Base-by-base conservation (phyloP, 345 rosid genomes). In the Chamaenerion angustifolium region DNA sequence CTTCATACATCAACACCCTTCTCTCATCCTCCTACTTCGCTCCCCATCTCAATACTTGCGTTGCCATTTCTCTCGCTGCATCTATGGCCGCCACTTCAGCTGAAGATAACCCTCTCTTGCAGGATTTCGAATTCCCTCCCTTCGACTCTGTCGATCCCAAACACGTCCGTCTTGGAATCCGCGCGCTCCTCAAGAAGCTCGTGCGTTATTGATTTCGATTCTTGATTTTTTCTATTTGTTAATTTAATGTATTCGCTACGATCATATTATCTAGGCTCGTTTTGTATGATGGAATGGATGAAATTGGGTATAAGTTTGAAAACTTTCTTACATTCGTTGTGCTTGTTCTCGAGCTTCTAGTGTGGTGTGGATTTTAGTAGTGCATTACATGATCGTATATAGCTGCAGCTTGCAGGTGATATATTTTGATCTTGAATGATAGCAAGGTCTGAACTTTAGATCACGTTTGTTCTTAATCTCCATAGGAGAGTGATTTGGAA, bases 111-210 rank as follows among this genome's bases (percentile, higher is more conserved):
- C 95, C 95, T 63, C 79, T 90, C 6, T 50, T 86, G 66, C 74
- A 58, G 58, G 77, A 78, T 56, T 90, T 81, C 6, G 80, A 76
- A 4, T 83, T 90, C 54, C n/a, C n/a, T n/a, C n/a, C n/a, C n/a
- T n/a, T n/a, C n/a, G n/a, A n/a, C n/a, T n/a, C n/a, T n/a, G n/a
- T 90, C 12, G 64, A 79, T 46, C 74, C 92, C 58, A 45, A 63
- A 12, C 95, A 85, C 57, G 88, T 90, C 51, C 64, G 85, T 44
- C 92, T 92, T 1, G 94, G 88, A 51, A 58, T 86, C 55, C 94
- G 82, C 40, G 75, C 79, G 49, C 63, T 86, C 9, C 63, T 90
- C 67, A 72, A 71, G 17, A 66, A 78, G 12, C 83, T 85, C 57
- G 95, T 85, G 71, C 25, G 40, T 15, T 16, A 51, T 52, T 56